These are phyloP conservation scores for Corymbia citriodora DNA, from an alignment of 441 rosid species.

Conservation along the genomic window DNA sequence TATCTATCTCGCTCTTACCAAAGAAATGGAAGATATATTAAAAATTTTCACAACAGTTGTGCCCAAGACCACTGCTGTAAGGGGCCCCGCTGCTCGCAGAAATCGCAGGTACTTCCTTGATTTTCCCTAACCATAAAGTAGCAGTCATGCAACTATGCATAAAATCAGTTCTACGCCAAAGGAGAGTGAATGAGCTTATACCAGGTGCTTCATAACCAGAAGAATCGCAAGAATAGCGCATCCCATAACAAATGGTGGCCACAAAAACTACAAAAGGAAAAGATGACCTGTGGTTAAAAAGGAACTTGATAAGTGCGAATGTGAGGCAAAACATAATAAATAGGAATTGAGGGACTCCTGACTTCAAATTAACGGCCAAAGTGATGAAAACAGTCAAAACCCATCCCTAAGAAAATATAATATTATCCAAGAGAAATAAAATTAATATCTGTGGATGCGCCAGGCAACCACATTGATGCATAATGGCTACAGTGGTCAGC, in stretches of 20 bases:
- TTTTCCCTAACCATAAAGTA: slow-evolving; percentile 67
- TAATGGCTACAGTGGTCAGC: not conserved
- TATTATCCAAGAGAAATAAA: not conserved
- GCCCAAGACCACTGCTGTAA: slow-evolving; percentile 88
- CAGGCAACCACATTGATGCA: not conserved
- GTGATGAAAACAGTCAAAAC: not conserved
- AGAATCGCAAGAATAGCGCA: slow-evolving; percentile 70
- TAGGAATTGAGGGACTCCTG: not conserved
- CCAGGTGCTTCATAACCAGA: slow-evolving; percentile 89
- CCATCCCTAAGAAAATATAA: not conserved
- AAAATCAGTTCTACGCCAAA: not conserved
- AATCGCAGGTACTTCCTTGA: slow-evolving; percentile 71
- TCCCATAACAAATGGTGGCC: slow-evolving; percentile 99
- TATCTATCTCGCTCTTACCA: slow-evolving; percentile 44
- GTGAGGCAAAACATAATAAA: slow-evolving; percentile 7
- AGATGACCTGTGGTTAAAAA: slow-evolving; percentile 45
- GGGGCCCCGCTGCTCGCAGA: slow-evolving; percentile 85
- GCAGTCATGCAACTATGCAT: slow-evolving; percentile 1
- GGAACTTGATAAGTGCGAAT: slow-evolving; percentile 30
- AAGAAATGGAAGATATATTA: slow-evolving; percentile 69
- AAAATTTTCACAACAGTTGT: slow-evolving; percentile 75
- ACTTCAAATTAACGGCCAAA: not conserved
- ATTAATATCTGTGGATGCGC: not conserved
- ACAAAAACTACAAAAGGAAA: slow-evolving; percentile 86
- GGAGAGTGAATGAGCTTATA: slow-evolving; percentile 19